Conservation (phyloP, 2,329 filamentous ascomycete genomes). For the Fusarium protoensiforme region DNA sequence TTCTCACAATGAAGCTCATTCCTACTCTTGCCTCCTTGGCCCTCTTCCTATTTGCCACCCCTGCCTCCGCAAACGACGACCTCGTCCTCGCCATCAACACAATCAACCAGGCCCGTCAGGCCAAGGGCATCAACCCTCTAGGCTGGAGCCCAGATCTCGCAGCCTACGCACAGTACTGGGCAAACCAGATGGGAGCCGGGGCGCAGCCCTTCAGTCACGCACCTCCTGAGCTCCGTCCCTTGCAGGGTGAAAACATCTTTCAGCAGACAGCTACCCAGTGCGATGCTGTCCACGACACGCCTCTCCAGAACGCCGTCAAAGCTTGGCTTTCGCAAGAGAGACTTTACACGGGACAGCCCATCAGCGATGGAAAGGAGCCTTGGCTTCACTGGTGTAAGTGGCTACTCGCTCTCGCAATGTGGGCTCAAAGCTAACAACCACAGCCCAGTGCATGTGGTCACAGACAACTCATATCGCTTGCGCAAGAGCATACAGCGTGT, state of each 20-base stretch:
- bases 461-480: conserved; percentile 48
- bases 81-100: conserved; percentile 38
- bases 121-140: conserved; percentile 43
- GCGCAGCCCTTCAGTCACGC: conserved; percentile 47
- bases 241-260: conserved; percentile 51
- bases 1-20: conserved; percentile 15
- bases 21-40: conserved; percentile 11
- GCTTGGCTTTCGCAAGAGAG: conserved; percentile 47
- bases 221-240: conserved; percentile 42
- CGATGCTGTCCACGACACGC: conserved; percentile 43
- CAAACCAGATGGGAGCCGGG: conserved; percentile 46
- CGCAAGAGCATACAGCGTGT: conserved; percentile 46
- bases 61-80: conserved; percentile 38
- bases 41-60: conserved; percentile 18
- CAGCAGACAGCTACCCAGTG: conserved; percentile 46
- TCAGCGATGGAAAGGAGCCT: conserved; percentile 46
- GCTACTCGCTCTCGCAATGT: not conserved
- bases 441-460: conserved; percentile 53
- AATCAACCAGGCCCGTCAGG: conserved; percentile 47
- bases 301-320: conserved; percentile 44
- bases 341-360: conserved; percentile 45
- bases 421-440: conserved; percentile 8
- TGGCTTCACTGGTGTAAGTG: conserved; percentile 53
- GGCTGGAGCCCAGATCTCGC: conserved; percentile 46
- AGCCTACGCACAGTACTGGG: conserved; percentile 49